A percentile compares a stretch with the other conserved stretches of the same genome.
phyloP scores from a whole-genome alignment of 176 grass and related monocot species.

The Phoenix dactylifera region DNA sequence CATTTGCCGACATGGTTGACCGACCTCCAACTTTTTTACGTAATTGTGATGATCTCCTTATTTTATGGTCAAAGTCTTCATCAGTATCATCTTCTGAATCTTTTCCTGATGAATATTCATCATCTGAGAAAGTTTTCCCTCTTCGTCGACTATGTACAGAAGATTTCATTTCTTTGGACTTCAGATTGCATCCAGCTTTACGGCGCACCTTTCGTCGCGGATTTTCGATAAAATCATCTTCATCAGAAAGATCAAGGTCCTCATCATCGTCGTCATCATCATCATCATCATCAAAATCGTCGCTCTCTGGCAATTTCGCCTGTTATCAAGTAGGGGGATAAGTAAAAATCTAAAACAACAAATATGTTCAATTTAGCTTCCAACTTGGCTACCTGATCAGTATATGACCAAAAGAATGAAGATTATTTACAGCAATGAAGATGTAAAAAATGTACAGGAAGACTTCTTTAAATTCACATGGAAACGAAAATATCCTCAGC shows the following conservation, averaged over 20 bases:
- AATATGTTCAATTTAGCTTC: too few relatives aligned
- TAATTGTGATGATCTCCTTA: constrained; percentile 41
- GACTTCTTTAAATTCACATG: too few relatives aligned
- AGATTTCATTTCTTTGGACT: constrained; percentile 48
- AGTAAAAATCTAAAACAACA: too few relatives aligned
- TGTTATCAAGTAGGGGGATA: constrained; percentile 17
- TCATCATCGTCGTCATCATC: constrained; percentile 39
- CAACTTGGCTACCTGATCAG: too few relatives aligned
- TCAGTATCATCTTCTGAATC: constrained; percentile 53
- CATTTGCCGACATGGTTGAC: constrained; percentile 21
- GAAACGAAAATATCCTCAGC: too few relatives aligned
- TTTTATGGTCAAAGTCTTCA: constrained; percentile 34
- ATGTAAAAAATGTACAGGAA: too few relatives aligned
- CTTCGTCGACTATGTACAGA: constrained; percentile 39
- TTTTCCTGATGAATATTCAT: constrained; percentile 82
- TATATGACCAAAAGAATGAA: too few relatives aligned
- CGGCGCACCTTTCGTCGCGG: constrained; percentile 36
- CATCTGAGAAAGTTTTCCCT: constrained; percentile 58
- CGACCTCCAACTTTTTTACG: constrained; percentile 36
- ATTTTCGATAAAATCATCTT: constrained; percentile 54
- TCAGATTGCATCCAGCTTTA: constrained; percentile 49
- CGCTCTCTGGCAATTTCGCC: constrained; percentile 66
- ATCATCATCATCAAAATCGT: constrained; percentile 39
- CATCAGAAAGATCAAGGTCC: constrained; percentile 62
- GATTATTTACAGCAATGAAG: too few relatives aligned